Conservation (phyloP, 108 stramenopile species). For the Ochromonas danica region DNA sequence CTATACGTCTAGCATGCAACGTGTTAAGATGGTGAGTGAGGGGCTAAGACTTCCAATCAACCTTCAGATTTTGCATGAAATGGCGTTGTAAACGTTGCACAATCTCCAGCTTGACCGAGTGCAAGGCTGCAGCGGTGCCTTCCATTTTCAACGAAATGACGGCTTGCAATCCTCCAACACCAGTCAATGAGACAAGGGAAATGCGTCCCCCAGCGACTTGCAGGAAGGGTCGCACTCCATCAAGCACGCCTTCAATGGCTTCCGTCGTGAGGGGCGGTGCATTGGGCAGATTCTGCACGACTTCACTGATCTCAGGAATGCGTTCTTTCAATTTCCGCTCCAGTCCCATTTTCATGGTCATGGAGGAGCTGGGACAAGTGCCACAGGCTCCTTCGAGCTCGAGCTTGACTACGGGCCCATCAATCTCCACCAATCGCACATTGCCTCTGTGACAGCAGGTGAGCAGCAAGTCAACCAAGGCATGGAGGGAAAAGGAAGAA, state of each 20-base stretch:
- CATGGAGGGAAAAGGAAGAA: not conserved
- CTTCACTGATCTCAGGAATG: conserved; percentile 95
- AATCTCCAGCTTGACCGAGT: conserved; percentile 90
- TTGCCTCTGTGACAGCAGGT: conserved; percentile 86
- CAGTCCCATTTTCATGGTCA: conserved; percentile 98
- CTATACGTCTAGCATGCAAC: no score
- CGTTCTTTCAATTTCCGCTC: conserved; percentile 77
- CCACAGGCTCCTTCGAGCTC: conserved; percentile 96
- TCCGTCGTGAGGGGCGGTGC: conserved; percentile 70
- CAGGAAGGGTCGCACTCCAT: conserved; percentile 90
- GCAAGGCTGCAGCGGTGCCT: conserved; percentile 74
- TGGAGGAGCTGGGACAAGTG: conserved; percentile 85
- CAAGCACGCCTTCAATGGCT: conserved; percentile 63
- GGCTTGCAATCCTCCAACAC: conserved; percentile 76
- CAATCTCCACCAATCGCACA: conserved; percentile 84
- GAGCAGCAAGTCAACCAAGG: conserved; percentile 39
- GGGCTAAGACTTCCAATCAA: conserved; percentile 74
- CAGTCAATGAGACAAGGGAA: conserved; percentile 64
- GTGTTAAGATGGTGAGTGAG: no score
- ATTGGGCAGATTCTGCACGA: conserved; percentile 85
- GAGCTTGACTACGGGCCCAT: conserved; percentile 87
- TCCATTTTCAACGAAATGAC: conserved; percentile 79
- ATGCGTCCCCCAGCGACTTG: conserved; percentile 87
- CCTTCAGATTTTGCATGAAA: conserved; percentile 85
- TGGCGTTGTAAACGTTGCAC: conserved; percentile 86